Base-by-base conservation (phyloP, 2,329 filamentous ascomycete species). In the Claviceps humidiphila region DNA sequence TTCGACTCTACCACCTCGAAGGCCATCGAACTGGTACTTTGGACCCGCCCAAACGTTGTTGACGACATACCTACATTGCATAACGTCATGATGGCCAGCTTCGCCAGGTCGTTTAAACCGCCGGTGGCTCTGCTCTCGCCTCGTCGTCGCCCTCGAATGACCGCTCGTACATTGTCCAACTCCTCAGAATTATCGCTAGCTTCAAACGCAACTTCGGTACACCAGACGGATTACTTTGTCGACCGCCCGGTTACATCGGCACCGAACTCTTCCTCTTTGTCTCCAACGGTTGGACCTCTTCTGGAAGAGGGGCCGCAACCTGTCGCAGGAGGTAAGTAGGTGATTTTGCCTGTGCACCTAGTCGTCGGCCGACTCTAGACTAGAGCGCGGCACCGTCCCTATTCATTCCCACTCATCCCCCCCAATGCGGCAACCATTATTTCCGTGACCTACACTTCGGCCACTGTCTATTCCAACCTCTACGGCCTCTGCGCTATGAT, bases 91-190 rank as follows among this genome's bases (percentile, higher is more conserved):
- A 78, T 78, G 75, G 69, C 74, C 54, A 71, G 66, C 61, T 65
- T 76, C 54, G 68, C 71, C 46, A 71, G 74, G 57, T 75, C 75
- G 13, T 71, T 78, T 62, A 69, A 75, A 57, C 68, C 73, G 7
- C 64, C 72, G 42, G 65, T 68, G 42, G 66, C 67, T 24, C 73
- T 72, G 57, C 64, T 74, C 38, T 66, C 72, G 51, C 68, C 71
- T 47, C 60, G 62, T 17, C 65, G 71, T 55, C 69, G 74, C 43
- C 75, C 73, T 39, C 64, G 64, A 42, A 71, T 71, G 60, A 63
- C 70, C 22, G 65, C 67, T 49, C 71, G 71, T 52, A 69, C 67
- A 45, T 62, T 73, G 54, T 76, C 75, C 51, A 72, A 66, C 59
- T 74, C 73, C 13, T 74, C 74, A 42, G 71, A 74, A 45, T 57